These are phyloP conservation scores for Lodderomyces oxycetoniae DNA, from an alignment of 1,139 yeast genomes.

Conservation along the genomic window DNA sequence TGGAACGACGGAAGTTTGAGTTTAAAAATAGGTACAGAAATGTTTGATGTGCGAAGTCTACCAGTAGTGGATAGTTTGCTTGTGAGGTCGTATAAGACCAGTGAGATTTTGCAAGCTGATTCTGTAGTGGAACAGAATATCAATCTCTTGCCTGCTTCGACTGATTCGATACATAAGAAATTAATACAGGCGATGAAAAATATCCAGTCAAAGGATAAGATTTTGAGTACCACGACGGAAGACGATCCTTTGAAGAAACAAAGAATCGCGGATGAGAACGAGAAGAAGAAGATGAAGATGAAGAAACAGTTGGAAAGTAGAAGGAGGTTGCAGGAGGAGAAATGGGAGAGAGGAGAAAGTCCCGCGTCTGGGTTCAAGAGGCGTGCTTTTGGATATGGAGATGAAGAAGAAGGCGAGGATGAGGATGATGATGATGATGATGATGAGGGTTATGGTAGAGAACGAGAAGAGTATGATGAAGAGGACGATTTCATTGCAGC, in stretches of 20 bases:
- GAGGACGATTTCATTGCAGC: constrained; percentile 40
- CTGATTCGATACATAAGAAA: constrained; percentile 61
- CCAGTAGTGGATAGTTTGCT: constrained; percentile 71
- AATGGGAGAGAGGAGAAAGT: constrained; percentile 29
- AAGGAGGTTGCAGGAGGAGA: constrained; percentile 45
- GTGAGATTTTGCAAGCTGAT: constrained; percentile 63
- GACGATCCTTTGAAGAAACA: constrained; percentile 87
- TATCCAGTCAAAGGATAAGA: constrained; percentile 56
- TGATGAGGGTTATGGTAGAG: constrained; percentile 19
- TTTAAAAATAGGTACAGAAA: constrained; percentile 79
- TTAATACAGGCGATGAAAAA: constrained; percentile 74
- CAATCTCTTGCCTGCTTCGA: constrained; percentile 80
- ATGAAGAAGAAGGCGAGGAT: constrained; percentile 33
- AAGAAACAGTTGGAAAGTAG: constrained; percentile 61
- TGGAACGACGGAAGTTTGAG: constrained; percentile 95
- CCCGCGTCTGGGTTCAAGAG: constrained; percentile 15
- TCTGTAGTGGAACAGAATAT: constrained; percentile 49
- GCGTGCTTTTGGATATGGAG: constrained; percentile 36
- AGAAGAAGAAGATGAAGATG: constrained; percentile 63
- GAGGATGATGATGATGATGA: constrained; percentile 34
- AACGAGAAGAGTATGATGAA: constrained; percentile 21
- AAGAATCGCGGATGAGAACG: constrained; percentile 75
- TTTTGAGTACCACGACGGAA: constrained; percentile 62
- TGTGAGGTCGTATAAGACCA: constrained; percentile 66
- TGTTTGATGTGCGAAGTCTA: constrained; percentile 69